Conservation (phyloP, 2,329 filamentous ascomycete genomes). For the Curvularia hawaiiensis region DNA sequence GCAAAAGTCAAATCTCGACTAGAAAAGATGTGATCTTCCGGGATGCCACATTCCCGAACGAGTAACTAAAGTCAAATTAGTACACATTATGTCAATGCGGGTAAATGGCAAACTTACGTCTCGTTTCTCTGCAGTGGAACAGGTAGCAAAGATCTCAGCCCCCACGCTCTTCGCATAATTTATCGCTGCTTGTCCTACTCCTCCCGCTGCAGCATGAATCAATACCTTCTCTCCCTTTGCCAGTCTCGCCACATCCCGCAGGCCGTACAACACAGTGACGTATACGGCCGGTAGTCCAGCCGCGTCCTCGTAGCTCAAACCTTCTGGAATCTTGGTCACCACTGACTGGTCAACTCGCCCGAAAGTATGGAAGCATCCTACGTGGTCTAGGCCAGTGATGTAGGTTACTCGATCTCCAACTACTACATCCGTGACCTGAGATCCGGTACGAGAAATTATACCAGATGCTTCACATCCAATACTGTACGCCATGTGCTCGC, state of each 20-base stretch:
- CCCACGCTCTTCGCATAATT: constrained; percentile 17
- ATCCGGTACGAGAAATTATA: constrained; percentile 1
- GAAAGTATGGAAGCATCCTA: constrained; percentile 4
- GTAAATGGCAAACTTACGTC: constrained; percentile 31
- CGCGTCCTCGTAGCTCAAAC: not conserved
- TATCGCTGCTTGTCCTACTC: constrained; percentile 27
- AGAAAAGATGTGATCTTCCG: constrained; percentile 33
- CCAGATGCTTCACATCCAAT: constrained; percentile 3
- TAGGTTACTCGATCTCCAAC: constrained; percentile 1
- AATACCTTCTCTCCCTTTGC: constrained; percentile 27
- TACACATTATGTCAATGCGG: not conserved
- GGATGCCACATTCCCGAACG: constrained; percentile 19
- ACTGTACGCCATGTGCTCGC: constrained; percentile 4
- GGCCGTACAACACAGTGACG: constrained; percentile 12
- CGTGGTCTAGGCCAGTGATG: constrained; percentile 1
- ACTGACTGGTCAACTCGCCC: constrained; percentile 2
- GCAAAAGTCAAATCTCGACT: constrained; percentile 1
- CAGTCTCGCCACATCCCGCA: constrained; percentile 7
- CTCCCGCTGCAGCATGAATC: constrained; percentile 33
- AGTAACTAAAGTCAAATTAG: not conserved
- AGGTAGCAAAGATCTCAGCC: constrained; percentile 35
- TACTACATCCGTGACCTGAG: not conserved
- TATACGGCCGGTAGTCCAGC: constrained; percentile 13
- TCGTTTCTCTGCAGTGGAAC: constrained; percentile 31
- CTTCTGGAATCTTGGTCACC: not conserved